These are phyloP conservation scores for Macrotyloma uniflorum DNA, from an alignment of 306 rosid genomes.

Conservation along the genomic window DNA sequence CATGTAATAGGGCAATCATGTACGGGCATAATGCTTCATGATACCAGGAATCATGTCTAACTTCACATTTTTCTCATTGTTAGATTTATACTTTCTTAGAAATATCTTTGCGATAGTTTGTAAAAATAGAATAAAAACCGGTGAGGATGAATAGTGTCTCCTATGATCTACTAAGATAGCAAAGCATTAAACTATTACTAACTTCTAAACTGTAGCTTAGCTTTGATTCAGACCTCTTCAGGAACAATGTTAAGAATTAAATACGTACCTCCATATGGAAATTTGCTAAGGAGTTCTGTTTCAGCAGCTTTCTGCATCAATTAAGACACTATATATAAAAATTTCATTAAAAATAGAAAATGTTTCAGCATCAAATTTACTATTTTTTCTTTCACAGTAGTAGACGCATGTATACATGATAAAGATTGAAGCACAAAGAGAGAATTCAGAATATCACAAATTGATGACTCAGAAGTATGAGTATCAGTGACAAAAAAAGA, in stretches of 20 bases:
- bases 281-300: slow-evolving; percentile 72
- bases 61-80: background rate
- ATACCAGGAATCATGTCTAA: background rate
- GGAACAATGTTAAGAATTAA: slow-evolving; percentile 23
- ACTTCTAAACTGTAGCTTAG: background rate
- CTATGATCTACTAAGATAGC: background rate
- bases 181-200: background rate
- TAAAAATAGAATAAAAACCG: background rate
- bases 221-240: background rate
- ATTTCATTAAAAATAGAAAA: slow-evolving; percentile 24
- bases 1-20: slow-evolving; percentile 28
- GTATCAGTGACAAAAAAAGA: background rate
- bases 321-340: slow-evolving; percentile 27
- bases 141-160: background rate
- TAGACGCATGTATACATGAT: background rate
- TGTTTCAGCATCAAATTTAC: background rate
- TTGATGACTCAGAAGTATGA: background rate
- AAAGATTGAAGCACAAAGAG: background rate
- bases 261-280: slow-evolving; percentile 80
- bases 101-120: slow-evolving; percentile 16
- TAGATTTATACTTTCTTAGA: slow-evolving; percentile 2
- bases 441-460: slow-evolving; percentile 26
- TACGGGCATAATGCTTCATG: background rate
- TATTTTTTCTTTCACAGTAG: background rate
- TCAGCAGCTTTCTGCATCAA: slow-evolving; percentile 87